These are phyloP conservation scores for Saccharomyces hybrid DNA, from an alignment of 1,139 yeast species.

Conservation along the genomic window DNA sequence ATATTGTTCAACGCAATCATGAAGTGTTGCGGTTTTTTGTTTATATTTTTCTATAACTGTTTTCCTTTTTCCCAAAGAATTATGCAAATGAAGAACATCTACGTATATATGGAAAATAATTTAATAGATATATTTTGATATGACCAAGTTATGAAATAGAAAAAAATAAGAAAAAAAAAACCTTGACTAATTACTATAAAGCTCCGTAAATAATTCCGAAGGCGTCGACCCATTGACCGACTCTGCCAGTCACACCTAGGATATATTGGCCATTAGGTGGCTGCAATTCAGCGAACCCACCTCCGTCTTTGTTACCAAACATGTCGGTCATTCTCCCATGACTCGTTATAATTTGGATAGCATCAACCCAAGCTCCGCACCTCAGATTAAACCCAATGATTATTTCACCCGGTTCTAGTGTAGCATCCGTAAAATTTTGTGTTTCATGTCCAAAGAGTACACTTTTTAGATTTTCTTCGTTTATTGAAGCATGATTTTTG, in stretches of 20 bases:
- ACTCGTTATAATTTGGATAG: constrained; percentile 57
- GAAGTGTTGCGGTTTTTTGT: background rate
- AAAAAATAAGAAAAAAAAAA: background rate
- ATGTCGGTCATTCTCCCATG: constrained; percentile 46
- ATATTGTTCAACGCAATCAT: background rate
- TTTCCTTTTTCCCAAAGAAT: background rate
- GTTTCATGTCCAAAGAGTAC: constrained; percentile 59
- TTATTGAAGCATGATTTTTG: constrained; percentile 11
- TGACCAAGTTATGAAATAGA: background rate
- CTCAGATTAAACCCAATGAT: constrained; percentile 57
- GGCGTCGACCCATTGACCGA: constrained; percentile 65
- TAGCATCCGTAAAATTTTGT: constrained; percentile 49
- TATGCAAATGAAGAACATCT: background rate
- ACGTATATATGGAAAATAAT: background rate
- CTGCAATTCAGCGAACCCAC: constrained; percentile 50
- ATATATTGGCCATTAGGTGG: constrained; percentile 54
- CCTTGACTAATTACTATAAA: background rate
- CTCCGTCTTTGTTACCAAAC: constrained; percentile 64
- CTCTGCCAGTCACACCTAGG: constrained; percentile 62
- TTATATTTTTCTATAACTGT: background rate
- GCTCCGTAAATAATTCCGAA: constrained; percentile 44
- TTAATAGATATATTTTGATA: background rate
- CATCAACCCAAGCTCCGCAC: constrained; percentile 88
- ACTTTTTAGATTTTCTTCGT: constrained; percentile 12
- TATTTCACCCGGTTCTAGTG: constrained; percentile 48